Evolutionary conservation across 257 asterid species (phyloP).

Genomic region (Capsicum pubescens): DNA sequence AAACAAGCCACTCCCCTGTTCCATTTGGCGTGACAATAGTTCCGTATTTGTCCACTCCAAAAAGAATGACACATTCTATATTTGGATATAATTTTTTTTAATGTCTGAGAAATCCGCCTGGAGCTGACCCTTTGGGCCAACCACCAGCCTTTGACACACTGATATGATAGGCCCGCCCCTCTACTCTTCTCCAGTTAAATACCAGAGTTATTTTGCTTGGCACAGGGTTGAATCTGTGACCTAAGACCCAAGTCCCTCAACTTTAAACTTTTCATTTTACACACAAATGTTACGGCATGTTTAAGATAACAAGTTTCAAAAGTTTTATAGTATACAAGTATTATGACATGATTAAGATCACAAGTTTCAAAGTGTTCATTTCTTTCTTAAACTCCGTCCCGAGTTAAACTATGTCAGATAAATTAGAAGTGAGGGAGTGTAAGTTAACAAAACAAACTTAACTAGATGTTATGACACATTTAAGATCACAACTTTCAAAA

Average conservation of each 20-base stretch:
- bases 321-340: neutral
- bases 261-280: neutral
- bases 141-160: neutral
- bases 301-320: neutral
- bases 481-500: neutral
- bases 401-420: neutral
- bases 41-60: too few species aligned
- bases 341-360: too few species aligned
- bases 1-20: neutral
- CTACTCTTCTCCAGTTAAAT: neutral
- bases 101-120: neutral
- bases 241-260: neutral
- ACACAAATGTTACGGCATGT: neutral
- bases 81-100: neutral
- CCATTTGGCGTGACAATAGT: neutral
- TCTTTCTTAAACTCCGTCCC: neutral
- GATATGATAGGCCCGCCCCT: neutral
- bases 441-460: neutral
- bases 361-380: neutral
- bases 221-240: neutral
- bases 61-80: too few species aligned
- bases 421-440: neutral
- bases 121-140: neutral
- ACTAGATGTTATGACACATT: neutral
- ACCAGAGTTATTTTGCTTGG: neutral